Percentiles rank a stretch among this genome's conserved stretches.
Conservation (phyloP, 1,284 basidiomycete species). For the Wolfiporia cocos region DNA sequence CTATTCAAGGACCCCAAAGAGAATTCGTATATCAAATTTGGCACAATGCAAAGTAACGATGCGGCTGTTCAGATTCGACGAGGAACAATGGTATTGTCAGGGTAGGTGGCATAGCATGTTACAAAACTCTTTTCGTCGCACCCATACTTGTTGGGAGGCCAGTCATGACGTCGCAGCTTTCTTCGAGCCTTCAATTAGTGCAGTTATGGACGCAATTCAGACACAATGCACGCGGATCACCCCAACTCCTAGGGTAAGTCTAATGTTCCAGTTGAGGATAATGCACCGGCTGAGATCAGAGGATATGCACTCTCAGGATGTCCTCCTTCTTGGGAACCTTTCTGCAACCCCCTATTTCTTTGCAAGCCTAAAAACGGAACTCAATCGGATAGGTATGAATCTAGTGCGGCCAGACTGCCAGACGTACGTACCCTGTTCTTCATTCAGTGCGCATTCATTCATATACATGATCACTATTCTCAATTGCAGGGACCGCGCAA, state of each 20-base stretch:
- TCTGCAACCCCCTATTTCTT: slow-evolving; percentile 34
- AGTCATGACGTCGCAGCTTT: slow-evolving; percentile 8
- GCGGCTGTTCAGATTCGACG: background rate
- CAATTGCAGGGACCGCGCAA: slow-evolving; percentile 22
- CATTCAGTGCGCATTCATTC: too few species aligned
- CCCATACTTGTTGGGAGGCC: slow-evolving; percentile 34
- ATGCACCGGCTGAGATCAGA: background rate
- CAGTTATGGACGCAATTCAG: slow-evolving; percentile 27
- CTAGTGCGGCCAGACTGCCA: slow-evolving; percentile 40
- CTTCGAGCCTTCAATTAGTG: slow-evolving; percentile 18
- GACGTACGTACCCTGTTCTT: slow-evolving; percentile 17
- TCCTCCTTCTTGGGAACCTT: slow-evolving; percentile 35
- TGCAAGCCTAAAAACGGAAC: slow-evolving; percentile 17
- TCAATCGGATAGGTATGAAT: slow-evolving; percentile 24
- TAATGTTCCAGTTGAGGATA: too few species aligned
- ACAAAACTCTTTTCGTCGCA: background rate
- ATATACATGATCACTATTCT: background rate
- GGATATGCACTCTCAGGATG: slow-evolving; percentile 16
- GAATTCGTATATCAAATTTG: background rate
- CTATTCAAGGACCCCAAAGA: background rate
- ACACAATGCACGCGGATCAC: slow-evolving; percentile 28
- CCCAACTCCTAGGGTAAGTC: slow-evolving; percentile 26
- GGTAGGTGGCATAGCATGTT: background rate
- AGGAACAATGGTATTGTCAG: background rate
- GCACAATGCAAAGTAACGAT: background rate